These are phyloP conservation scores for Cladochytrium replicatum DNA, from an alignment of 192 early-diverging fungal species.

Conservation along the genomic window DNA sequence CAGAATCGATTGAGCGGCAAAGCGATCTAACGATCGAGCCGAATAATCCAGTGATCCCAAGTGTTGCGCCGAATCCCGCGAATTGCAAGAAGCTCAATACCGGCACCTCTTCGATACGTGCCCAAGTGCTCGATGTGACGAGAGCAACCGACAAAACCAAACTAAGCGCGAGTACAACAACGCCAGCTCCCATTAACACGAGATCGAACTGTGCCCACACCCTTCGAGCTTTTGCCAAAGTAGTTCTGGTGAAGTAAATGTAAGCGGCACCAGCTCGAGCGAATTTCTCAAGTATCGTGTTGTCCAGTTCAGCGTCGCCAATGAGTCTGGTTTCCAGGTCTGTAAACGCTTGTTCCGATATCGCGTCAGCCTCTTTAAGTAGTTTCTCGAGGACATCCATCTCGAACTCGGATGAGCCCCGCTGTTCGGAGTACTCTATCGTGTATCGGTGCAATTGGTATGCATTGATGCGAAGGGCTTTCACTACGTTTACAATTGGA, in stretches of 20 bases:
- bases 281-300: too few relatives aligned
- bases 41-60: not conserved
- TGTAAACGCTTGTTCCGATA: slow-evolving; percentile 1
- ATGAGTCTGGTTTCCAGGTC: too few relatives aligned
- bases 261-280: too few relatives aligned
- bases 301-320: too few relatives aligned
- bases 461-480: slow-evolving; percentile 52
- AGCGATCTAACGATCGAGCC: too few relatives aligned
- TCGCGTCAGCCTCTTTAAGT: slow-evolving; percentile 22
- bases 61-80: not conserved
- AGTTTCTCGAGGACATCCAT: slow-evolving; percentile 24
- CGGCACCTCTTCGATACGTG: too few relatives aligned
- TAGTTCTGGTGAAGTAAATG: slow-evolving; percentile 45
- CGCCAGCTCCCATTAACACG: slow-evolving; percentile 63
- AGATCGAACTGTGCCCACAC: slow-evolving; percentile 92
- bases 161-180: slow-evolving; percentile 38
- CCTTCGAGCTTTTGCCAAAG: slow-evolving; percentile 61
- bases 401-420: slow-evolving; percentile 47
- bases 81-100: not conserved
- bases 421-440: slow-evolving; percentile 38
- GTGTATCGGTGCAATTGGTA: slow-evolving; percentile 59
- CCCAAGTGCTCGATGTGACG: too few relatives aligned
- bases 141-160: slow-evolving; percentile 11
- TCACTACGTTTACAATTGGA: slow-evolving; percentile 27
- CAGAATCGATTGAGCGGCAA: not conserved